Conservation (phyloP, 2,329 filamentous ascomycete genomes). For the Hypoxylon sp. region DNA sequence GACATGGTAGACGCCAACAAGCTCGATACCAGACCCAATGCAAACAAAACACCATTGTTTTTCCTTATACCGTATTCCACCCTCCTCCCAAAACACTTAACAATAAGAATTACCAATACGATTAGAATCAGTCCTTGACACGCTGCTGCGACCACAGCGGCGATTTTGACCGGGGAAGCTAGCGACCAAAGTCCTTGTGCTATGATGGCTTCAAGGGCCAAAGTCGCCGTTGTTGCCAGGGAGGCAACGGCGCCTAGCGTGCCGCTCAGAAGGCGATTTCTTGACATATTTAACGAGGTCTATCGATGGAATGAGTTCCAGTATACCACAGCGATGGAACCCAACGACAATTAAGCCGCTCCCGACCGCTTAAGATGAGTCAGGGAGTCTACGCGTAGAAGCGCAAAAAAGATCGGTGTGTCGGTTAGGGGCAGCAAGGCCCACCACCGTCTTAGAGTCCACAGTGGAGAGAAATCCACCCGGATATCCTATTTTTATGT, state of each 20-base stretch:
- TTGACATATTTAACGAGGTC: constrained; percentile 53
- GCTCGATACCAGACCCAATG: constrained; percentile 55
- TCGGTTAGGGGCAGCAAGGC: constrained; percentile 46
- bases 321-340: constrained; percentile 11
- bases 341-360: constrained; percentile 7
- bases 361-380: constrained; percentile 16
- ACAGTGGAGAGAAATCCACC: constrained; percentile 14
- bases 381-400: constrained; percentile 28
- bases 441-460: constrained; percentile 33
- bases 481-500: constrained; percentile 3
- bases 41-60: constrained; percentile 56
- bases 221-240: constrained; percentile 58
- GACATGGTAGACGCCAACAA: constrained; percentile 64
- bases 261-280: constrained; percentile 55
- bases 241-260: constrained; percentile 57
- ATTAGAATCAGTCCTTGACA: constrained; percentile 58
- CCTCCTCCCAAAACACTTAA: constrained; percentile 51
- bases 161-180: constrained; percentile 53
- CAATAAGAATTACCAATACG: constrained; percentile 55
- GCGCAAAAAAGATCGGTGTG: constrained; percentile 32
- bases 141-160: constrained; percentile 58
- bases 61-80: constrained; percentile 45
- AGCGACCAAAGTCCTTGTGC: constrained; percentile 55
- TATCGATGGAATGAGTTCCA: constrained; percentile 26
- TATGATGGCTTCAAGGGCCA: constrained; percentile 60